These are phyloP conservation scores for Astraeus odoratus DNA, from an alignment of 768 basidiomycete species.

Conservation along the genomic window DNA sequence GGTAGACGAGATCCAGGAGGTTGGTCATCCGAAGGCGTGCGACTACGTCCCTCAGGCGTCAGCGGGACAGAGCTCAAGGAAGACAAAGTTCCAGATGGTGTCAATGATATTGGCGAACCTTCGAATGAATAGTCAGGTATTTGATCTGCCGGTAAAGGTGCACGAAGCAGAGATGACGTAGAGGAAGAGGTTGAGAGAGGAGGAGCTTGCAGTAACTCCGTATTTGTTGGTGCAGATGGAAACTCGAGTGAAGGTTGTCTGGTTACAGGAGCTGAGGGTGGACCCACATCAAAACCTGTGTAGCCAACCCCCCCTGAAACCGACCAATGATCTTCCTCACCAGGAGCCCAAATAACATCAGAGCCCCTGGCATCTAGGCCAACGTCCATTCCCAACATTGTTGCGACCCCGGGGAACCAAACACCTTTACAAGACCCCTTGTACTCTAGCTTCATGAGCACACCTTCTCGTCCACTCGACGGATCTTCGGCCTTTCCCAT, in stretches of 20 bases:
- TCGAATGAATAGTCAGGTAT: conserved; percentile 76
- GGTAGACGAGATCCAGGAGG: conserved; percentile 38
- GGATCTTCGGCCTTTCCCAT: conserved; percentile 41
- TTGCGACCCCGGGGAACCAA: conserved; percentile 82
- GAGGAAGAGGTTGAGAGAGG: conserved; percentile 32
- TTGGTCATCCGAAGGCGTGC: conserved; percentile 30
- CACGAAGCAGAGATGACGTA: conserved; percentile 62
- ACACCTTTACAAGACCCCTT: conserved; percentile 68
- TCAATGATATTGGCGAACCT: conserved; percentile 44
- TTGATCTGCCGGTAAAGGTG: conserved; percentile 59
- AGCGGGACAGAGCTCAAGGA: conserved; percentile 32
- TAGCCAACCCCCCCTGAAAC: conserved; percentile 60
- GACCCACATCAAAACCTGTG: conserved; percentile 62
- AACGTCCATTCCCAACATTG: conserved; percentile 71
- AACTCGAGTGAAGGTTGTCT: conserved; percentile 48
- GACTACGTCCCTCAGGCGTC: conserved; percentile 29
- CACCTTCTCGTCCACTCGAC: conserved; percentile 40
- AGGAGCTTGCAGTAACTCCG: conserved; percentile 15
- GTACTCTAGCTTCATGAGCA: conserved; percentile 62
- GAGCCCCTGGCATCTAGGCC: conserved; percentile 61
- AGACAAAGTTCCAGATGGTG: conserved; percentile 35
- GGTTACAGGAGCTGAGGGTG: conserved; percentile 31
- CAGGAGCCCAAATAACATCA: conserved; percentile 61
- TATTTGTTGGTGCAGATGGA: conserved; percentile 15
- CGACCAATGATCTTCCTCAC: conserved; percentile 46